These are phyloP conservation scores for Lasiodiplodia hormozganensis DNA, from an alignment of 2,329 filamentous ascomycete species.

Conservation along the genomic window DNA sequence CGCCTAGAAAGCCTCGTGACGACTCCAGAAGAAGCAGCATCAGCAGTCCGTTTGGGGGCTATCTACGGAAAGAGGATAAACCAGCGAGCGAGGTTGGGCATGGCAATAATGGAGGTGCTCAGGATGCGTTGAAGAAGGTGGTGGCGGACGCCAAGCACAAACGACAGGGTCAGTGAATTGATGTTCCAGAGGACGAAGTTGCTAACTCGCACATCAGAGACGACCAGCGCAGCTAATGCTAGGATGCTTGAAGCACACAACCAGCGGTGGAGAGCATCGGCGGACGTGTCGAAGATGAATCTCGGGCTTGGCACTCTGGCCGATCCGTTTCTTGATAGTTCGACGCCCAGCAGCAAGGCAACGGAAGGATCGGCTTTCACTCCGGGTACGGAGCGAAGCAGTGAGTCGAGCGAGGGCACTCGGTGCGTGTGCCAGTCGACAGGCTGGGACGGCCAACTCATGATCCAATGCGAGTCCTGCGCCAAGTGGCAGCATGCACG, in stretches of 20 bases:
- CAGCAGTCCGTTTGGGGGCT: conserved; percentile 38
- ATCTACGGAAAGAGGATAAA: conserved; percentile 18
- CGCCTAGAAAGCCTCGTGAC: conserved; percentile 11
- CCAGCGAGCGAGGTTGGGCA: background rate
- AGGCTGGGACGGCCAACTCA: conserved; percentile 60
- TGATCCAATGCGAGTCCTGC: conserved; percentile 70
- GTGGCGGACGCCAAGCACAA: conserved; percentile 36
- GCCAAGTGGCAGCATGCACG: conserved; percentile 67
- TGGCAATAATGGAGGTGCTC: conserved; percentile 41
- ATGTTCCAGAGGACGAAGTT: background rate
- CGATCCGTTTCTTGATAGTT: conserved; percentile 46
- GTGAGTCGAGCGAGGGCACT: conserved; percentile 58
- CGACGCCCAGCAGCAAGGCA: conserved; percentile 53
- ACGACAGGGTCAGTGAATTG: conserved; percentile 18
- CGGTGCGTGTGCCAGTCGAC: conserved; percentile 65
- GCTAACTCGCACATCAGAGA: conserved; percentile 5
- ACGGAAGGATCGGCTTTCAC: conserved; percentile 49
- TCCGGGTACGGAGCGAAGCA: conserved; percentile 61
- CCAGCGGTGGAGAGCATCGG: conserved; percentile 54
- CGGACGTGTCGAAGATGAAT: conserved; percentile 38
- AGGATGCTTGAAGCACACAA: conserved; percentile 48
- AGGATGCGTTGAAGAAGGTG: conserved; percentile 50
- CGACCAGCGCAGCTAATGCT: conserved; percentile 11
- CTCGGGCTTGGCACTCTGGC: conserved; percentile 31
- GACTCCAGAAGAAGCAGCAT: conserved; percentile 42